Evolutionary conservation across 495 filamentous ascomycete genomes (phyloP), one percentile per base, ranked within the genome.

Genomic region (Cryomyces minteri): DNA sequence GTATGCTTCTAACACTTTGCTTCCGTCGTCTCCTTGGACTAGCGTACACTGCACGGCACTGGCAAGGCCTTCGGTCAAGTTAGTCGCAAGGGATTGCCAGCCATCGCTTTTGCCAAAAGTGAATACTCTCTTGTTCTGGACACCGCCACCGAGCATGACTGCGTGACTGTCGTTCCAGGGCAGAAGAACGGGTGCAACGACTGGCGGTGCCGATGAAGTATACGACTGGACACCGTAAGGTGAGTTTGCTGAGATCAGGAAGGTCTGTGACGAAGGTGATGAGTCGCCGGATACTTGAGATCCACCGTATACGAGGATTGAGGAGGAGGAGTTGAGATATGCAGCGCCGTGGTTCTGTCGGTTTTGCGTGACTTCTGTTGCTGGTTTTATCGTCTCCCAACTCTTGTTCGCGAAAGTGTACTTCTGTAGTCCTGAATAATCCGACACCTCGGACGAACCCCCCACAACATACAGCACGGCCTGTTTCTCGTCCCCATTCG

Each of bases 401-500:
- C 69, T 74, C 44, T 73, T 63, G 40, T 75, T 71, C n/a, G 70
- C 62, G 58, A 94, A 95, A 0, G 74, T 76, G 54, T 76, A 98
- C 49, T 80, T 74, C 55, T 94, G 87, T 29, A 98, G 58, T n/a
- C 90, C 90, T 31, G 71, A 58, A 54, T 86, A 92, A 31, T 72
- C 65, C 8, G 63, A 62, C 11, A 68, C 63, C 40, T 69, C 71
- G 25, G 64, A 59, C 38, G 67, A 62, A 32, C 90, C 90, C 39
- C 90, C 90, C 39, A 98, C 76, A 46, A 98, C 71, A 51, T 84
- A 96, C 9, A 98, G 69, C 6, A 74, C 77, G n/a, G 69, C 66
- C 8, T 58, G 56, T 40, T 62, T 59, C 49, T 76, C 64, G 32
- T 76, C 61, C 5, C 68, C 68, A 43, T 72, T 62, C 11, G 79